These are phyloP conservation scores for Clavulina sp. DNA, from an alignment of 768 basidiomycete species.

Conservation along the genomic window DNA sequence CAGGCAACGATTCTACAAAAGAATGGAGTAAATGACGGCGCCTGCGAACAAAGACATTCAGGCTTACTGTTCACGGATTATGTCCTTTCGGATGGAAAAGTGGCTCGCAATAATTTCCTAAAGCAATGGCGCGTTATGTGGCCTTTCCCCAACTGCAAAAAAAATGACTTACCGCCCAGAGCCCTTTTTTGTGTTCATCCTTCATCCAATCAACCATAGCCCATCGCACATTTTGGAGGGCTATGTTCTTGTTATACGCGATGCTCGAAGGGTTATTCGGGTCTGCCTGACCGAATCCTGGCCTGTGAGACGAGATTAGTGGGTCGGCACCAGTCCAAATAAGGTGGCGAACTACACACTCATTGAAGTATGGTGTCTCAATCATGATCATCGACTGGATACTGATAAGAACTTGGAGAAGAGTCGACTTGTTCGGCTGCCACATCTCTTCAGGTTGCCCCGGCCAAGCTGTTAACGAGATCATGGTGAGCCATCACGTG, in stretches of 20 bases:
- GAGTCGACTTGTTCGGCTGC: constrained; percentile 31
- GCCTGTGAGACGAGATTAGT: constrained; percentile 19
- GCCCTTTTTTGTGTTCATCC: background rate
- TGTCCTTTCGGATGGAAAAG: constrained; percentile 26
- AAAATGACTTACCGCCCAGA: background rate
- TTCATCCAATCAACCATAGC: constrained; percentile 34
- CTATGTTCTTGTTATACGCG: constrained; percentile 29
- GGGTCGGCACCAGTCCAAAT: background rate
- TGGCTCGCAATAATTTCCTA: constrained; percentile 36
- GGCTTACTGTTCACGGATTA: constrained; percentile 27
- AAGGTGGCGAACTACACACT: constrained; percentile 22
- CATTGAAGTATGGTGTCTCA: constrained; percentile 38
- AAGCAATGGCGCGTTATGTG: no score
- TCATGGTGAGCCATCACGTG: no score
- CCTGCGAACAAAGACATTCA: background rate
- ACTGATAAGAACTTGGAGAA: constrained; percentile 40
- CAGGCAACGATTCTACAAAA: no score
- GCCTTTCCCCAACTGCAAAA: no score
- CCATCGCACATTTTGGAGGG: constrained; percentile 30
- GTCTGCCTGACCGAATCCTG: constrained; percentile 30
- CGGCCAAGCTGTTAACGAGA: no score
- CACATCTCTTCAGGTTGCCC: constrained; percentile 31
- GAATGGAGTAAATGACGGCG: no score
- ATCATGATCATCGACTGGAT: constrained; percentile 44
- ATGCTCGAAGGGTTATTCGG: constrained; percentile 21